A percentile compares a stretch with the other conserved stretches of the same genome.
These are phyloP conservation scores for Chaetomium cochliodes DNA, from an alignment of 495 filamentous ascomycete genomes.

Conservation along the genomic window DNA sequence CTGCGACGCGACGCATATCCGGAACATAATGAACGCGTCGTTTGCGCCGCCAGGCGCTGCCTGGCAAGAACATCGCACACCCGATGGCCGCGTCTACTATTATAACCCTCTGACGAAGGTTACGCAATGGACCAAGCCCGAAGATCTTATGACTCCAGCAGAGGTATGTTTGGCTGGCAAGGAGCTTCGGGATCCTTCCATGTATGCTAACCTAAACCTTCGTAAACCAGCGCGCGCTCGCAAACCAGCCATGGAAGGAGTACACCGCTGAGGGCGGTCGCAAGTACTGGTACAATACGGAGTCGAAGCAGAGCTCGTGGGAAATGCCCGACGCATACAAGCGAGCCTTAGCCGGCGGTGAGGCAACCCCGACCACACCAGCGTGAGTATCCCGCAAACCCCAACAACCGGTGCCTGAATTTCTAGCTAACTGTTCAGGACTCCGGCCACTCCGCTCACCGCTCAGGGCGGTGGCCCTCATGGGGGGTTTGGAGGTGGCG, in stretches of 20 bases:
- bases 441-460: slow-evolving; percentile 57
- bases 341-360: slow-evolving; percentile 57
- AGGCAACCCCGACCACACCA: slow-evolving; percentile 49
- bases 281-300: slow-evolving; percentile 92
- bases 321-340: slow-evolving; percentile 87
- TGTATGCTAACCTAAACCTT: background rate
- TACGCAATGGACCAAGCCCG: slow-evolving; percentile 92
- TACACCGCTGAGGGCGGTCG: slow-evolving; percentile 80
- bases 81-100: slow-evolving; percentile 89
- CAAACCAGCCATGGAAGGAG: slow-evolving; percentile 88
- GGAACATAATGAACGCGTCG: slow-evolving; percentile 58
- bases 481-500: slow-evolving; percentile 28
- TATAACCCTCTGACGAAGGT: slow-evolving; percentile 83
- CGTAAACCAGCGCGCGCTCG: slow-evolving; percentile 65
- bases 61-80: slow-evolving; percentile 82
- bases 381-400: slow-evolving; percentile 55
- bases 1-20: slow-evolving; percentile 6
- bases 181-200: background rate
- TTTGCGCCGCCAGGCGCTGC: slow-evolving; percentile 52
- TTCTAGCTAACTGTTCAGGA: slow-evolving; percentile 29
- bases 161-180: slow-evolving; percentile 60
- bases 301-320: slow-evolving; percentile 92
- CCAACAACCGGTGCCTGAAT: too few relatives aligned
- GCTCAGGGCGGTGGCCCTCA: slow-evolving; percentile 26
- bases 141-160: slow-evolving; percentile 79